Conservation (phyloP, 768 basidiomycete species). For the Chalciporus pseudorubinellus region DNA sequence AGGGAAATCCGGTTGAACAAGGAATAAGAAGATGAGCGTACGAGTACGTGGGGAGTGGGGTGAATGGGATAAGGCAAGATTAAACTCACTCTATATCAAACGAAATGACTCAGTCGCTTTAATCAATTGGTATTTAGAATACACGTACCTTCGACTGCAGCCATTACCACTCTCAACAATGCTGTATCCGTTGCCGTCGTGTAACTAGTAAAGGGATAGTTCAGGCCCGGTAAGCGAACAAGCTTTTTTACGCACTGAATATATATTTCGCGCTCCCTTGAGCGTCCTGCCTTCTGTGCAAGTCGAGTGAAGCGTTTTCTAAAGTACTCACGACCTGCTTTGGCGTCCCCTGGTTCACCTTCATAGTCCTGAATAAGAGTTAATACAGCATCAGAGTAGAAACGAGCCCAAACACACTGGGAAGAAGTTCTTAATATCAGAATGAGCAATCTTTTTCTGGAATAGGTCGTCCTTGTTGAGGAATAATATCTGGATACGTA, state of each 20-base stretch:
- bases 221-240: conserved; percentile 9
- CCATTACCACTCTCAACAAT: conserved; percentile 88
- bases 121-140: background rate
- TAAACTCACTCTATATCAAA: conserved; percentile 61
- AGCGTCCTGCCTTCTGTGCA: conserved; percentile 80
- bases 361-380: conserved; percentile 68
- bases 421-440: conserved; percentile 87
- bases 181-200: conserved; percentile 91
- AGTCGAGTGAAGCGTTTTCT: conserved; percentile 78
- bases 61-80: conserved; percentile 24
- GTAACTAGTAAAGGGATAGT: conserved; percentile 44
- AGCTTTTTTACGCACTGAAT: conserved; percentile 66
- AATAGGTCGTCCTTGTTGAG: conserved; percentile 96
- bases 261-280: conserved; percentile 88
- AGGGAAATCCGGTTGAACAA: conserved; percentile 11
- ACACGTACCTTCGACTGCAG: conserved; percentile 85
- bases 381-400: background rate
- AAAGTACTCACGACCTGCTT: conserved; percentile 87
- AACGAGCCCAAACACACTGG: conserved; percentile 48
- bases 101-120: conserved; percentile 11
- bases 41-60: conserved; percentile 20
- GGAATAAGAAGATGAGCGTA: conserved; percentile 28
- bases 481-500: conserved; percentile 71
- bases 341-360: conserved; percentile 68
- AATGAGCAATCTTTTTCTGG: conserved; percentile 73